Base-by-base conservation (phyloP, 768 basidiomycete genomes). In the Leccinum imitatum region DNA sequence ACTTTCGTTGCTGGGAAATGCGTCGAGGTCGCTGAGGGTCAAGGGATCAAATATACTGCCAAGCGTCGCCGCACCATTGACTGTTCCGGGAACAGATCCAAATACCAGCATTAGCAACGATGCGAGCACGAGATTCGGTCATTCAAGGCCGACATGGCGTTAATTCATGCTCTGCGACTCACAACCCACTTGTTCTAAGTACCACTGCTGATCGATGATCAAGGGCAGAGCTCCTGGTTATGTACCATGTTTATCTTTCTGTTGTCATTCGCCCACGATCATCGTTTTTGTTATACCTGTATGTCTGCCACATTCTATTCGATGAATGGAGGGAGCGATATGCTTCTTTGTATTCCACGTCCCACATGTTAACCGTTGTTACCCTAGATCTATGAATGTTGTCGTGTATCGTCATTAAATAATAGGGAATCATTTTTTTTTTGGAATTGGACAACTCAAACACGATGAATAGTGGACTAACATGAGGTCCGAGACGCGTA, bases 121-220 rank as follows among this genome's bases (percentile, higher is more conserved):
- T 56, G 64, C 79, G 23, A 85, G 81, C 71, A 79, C 81, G 59
- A 78, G 75, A 63, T 77, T 71, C 52, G 31, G 4, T 55, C 67
- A 71, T 23, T 69, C 75, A 51, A 82, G 71, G 67, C 86, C 87
- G 13, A 80, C 80, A 37, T 89, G 87, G 87, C 79, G 79, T 71
- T 89, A 71, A 83, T 54, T 37, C 15, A 33, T 27, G 17, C 31
- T 30, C 59, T 53, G 27, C 61, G 15, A 58, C n/a, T n/a, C 56
- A 37, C 27, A 33, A 6, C 5, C 56, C 19, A 56, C 50, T 53
- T 57, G 55, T 64, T 58, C 27, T 31, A 13, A 33, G 11, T 27
- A 64, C 50, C 48, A 56, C 27, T 54, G 58, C 50, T 51, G 52
- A 50, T 48, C 53, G 58, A 63, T 51, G 52, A 50, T 48, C 53